Percentiles rank a stretch among this genome's conserved stretches.
Conservation (phyloP, 208 protist species). For the Naegleria lovaniensis region DNA sequence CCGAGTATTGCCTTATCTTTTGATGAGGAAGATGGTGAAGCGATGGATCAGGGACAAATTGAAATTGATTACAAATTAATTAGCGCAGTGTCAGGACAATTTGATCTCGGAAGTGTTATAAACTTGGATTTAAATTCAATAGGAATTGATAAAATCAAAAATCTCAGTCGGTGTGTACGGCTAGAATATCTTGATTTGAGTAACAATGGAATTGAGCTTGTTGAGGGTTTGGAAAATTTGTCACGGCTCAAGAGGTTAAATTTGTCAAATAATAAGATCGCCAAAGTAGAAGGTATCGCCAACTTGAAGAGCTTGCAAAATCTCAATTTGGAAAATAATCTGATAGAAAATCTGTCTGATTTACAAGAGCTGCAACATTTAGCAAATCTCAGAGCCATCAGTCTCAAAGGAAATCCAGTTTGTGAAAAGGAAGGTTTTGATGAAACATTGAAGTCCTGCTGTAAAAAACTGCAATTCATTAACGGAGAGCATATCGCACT, state of each 20-base stretch:
- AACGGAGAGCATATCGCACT: background rate
- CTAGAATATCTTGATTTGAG: background rate
- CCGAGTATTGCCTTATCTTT: background rate
- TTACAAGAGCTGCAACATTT: background rate
- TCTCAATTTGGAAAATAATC: background rate
- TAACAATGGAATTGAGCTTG: background rate
- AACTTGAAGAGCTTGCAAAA: background rate
- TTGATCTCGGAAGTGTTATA: background rate
- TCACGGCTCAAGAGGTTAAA: background rate
- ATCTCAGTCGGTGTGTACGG: background rate
- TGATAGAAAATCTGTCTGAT: background rate
- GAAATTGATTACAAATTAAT: conserved; percentile 7
- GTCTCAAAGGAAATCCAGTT: background rate
- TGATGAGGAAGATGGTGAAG: background rate
- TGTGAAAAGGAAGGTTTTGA: background rate
- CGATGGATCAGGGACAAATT: background rate
- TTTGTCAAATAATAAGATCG: background rate
- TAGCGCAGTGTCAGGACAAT: background rate
- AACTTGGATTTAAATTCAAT: background rate
- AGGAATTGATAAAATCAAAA: background rate
- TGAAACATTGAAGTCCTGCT: background rate
- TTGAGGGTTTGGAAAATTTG: background rate
- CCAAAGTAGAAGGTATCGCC: background rate
- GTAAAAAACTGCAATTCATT: background rate
- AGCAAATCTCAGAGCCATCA: background rate